phyloP scores from a whole-genome alignment of 208 protist genomes.

The Leishmania mexicana region DNA sequence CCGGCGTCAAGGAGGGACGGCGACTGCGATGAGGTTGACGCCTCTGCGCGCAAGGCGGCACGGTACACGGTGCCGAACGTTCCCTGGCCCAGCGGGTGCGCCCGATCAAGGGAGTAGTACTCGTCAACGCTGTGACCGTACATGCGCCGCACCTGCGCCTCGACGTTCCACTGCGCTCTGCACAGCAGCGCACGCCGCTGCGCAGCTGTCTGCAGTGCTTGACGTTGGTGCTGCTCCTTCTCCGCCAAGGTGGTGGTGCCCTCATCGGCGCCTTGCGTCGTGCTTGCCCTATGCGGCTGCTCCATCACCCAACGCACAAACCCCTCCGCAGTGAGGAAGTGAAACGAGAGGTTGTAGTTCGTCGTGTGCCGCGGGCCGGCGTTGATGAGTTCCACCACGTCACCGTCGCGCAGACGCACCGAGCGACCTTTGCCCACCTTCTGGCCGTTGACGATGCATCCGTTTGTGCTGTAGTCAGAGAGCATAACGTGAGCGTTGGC shows the following conservation, averaged over 20 bases:
- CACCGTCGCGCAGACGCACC: constrained; percentile 30
- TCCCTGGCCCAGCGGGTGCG: constrained; percentile 39
- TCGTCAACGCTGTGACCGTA: constrained; percentile 45
- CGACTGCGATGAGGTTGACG: background rate
- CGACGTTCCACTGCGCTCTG: constrained; percentile 43
- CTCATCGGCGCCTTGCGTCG: background rate
- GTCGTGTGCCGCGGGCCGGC: constrained; percentile 32
- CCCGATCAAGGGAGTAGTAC: constrained; percentile 44
- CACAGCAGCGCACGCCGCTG: constrained; percentile 35
- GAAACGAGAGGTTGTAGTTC: constrained; percentile 54
- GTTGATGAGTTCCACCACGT: constrained; percentile 53
- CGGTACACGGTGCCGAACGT: constrained; percentile 56
- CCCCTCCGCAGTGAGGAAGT: constrained; percentile 33
- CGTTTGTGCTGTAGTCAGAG: constrained; percentile 70
- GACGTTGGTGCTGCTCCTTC: background rate
- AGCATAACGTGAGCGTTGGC: constrained; percentile 23
- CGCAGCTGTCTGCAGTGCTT: constrained; percentile 1
- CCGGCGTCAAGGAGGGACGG: background rate
- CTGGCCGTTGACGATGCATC: constrained; percentile 39
- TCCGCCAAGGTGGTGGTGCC: background rate
- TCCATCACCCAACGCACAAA: constrained; percentile 23
- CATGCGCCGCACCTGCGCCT: constrained; percentile 55
- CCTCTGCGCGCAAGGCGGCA: constrained; percentile 24
- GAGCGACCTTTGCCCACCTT: constrained; percentile 41
- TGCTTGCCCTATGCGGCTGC: background rate